Conservation (phyloP, 495 filamentous ascomycete species). For the Halenospora varia region DNA sequence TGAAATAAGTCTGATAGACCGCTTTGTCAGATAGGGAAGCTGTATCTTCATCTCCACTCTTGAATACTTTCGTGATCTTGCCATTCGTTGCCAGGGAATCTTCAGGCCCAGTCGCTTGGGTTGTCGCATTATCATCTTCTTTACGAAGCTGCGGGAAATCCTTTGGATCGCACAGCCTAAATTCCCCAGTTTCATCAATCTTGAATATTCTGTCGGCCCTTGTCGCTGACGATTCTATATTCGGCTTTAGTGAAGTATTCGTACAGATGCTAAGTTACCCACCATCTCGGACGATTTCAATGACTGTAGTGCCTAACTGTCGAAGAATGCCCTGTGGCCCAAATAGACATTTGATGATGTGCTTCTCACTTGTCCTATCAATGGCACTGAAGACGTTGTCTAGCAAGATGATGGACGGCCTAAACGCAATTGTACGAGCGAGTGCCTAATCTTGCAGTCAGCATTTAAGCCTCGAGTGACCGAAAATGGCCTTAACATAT, state of each 20-base stretch:
- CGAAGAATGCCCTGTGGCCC: conserved; percentile 7
- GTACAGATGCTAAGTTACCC: background rate
- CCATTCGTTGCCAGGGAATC: background rate
- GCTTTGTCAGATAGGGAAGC: background rate
- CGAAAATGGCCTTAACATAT: background rate
- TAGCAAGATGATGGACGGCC: conserved; percentile 9
- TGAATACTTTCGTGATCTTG: background rate
- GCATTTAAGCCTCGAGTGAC: background rate
- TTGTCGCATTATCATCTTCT: background rate
- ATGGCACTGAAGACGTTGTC: conserved; percentile 11
- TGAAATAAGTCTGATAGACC: background rate
- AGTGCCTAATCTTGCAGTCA: conserved; percentile 1
- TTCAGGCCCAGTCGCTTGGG: background rate
- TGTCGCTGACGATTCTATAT: background rate
- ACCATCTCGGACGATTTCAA: background rate
- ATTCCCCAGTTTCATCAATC: background rate
- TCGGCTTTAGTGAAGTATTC: background rate
- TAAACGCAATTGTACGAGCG: conserved; percentile 13
- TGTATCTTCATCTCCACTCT: background rate
- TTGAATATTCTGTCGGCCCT: background rate
- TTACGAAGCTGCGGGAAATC: background rate
- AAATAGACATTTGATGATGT: conserved; percentile 12
- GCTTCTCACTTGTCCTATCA: conserved; percentile 5
- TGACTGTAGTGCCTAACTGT: conserved; percentile 1
- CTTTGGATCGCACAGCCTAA: background rate